Percentiles rank a stretch among this genome's conserved stretches.
Conservation (phyloP, 331 rosid species). For the Quercus phellos region DNA sequence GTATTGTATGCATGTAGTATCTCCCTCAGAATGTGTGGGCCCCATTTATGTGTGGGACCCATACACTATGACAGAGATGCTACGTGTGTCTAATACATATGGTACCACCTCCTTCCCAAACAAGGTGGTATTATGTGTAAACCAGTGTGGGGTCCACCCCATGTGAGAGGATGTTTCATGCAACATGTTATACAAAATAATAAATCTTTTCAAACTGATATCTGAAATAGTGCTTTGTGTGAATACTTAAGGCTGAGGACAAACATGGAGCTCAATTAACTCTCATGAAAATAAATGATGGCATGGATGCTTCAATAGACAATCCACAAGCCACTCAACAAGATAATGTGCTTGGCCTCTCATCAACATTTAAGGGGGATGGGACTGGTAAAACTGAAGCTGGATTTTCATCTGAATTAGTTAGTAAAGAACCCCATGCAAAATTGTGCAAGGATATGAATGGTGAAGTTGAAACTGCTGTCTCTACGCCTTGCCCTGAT, state of each 20-base stretch:
- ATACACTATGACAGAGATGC: no score
- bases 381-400: conserved; percentile 26
- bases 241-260: conserved; percentile 28
- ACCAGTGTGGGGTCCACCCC: no score
- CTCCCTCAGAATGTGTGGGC: no score
- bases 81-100: no score
- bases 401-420: conserved; percentile 19
- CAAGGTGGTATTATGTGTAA: no score
- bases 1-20: no score
- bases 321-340: conserved; percentile 24
- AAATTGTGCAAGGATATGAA: conserved; percentile 17
- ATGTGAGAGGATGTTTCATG: no score
- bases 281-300: conserved; percentile 17
- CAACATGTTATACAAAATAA: no score
- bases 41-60: no score
- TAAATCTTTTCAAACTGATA: neutral
- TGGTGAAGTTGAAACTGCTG: conserved; percentile 25
- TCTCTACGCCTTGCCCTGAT: conserved; percentile 9
- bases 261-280: conserved; percentile 27
- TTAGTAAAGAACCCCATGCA: conserved; percentile 29
- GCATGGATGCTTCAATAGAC: conserved; percentile 19
- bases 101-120: no score
- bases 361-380: conserved; percentile 4
- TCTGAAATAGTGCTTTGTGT: conserved; percentile 22
- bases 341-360: conserved; percentile 21